Evolutionary conservation across 2,329 filamentous ascomycete genomes (phyloP), one percentile per base, ranked within the genome.

Genomic region (Ophiosphaerella narmari): DNA sequence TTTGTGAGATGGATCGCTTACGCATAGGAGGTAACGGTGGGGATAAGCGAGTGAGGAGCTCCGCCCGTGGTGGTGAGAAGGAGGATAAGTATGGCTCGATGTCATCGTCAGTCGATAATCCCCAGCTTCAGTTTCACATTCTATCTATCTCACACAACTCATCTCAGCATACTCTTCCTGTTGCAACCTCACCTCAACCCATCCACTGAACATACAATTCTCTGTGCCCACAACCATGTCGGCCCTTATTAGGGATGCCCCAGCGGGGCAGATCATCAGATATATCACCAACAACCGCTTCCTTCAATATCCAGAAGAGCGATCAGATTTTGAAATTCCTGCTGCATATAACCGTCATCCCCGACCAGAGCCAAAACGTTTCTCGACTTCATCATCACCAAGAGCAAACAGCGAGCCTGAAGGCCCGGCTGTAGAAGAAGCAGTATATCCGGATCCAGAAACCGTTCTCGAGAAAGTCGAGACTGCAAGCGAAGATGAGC

Each of bases 271-370:
- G 58, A 57, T 85, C 41, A 76, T 86, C 56, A 78, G 84, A 59
- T 81, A 75, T 59, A 42, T 79, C 46, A 82, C 83, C 2, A 68
- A 71, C 29, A 84, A 83, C 62, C 76, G 71, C 36, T 63, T 81
- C 37, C 73, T 87, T 11, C 76, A 78, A 50, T 86, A 86, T 52
- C 83, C 83, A 13, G 84, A 86, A 72, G 85, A 87, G 55, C 74
- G 73, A 51, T 58, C 78, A 18, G 82, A 74, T 57, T 87, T 86
- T 57, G 62, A 78, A 49, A 72, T 81, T 4, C 84, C 83, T 2
- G 53, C 57, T 39, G 59, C 62, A 26, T 81, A 81, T 54, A 67
- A 62, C 7, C 57, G 65, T 1, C 55, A 64, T 8, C 40, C 41
- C 26, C 47, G 49, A 4, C 41, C 47, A 2, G 31, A 48, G 7